phyloP scores from a whole-genome alignment of 2,329 filamentous ascomycete species.

The Aspergillus sp. region DNA sequence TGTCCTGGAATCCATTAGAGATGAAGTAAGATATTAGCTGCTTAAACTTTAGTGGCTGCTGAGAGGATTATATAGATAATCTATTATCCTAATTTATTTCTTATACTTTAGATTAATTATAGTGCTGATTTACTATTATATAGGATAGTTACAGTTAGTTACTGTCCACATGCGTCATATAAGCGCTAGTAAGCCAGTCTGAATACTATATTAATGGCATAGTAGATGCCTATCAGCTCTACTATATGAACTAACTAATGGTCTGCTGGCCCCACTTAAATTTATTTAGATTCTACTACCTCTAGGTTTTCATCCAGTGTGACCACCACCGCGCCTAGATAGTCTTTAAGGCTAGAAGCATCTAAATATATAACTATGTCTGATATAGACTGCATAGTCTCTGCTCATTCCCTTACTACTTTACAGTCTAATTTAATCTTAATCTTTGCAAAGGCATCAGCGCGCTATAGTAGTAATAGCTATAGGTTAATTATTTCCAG shows the following conservation, averaged over 20 bases:
- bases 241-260: slow-evolving; percentile 11
- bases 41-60: slow-evolving; percentile 1
- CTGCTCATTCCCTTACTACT: no score
- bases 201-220: slow-evolving; percentile 6
- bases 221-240: slow-evolving; percentile 12
- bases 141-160: slow-evolving; percentile 5
- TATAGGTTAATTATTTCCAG: no score
- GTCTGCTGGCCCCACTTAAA: slow-evolving; percentile 6
- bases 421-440: no score
- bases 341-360: no score
- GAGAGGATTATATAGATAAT: slow-evolving; percentile 6
- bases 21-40: neutral
- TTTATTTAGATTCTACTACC: neutral
- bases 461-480: no score
- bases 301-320: neutral
- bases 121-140: slow-evolving; percentile 9
- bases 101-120: slow-evolving; percentile 9
- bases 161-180: neutral
- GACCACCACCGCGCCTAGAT: no score
- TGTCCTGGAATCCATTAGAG: slow-evolving; percentile 4
- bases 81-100: slow-evolving; percentile 9
- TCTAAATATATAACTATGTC: no score
- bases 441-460: no score
- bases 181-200: slow-evolving; percentile 1
- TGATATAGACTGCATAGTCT: no score